A percentile compares a stretch with the other conserved stretches of the same genome.
Evolutionary conservation across 2,329 filamentous ascomycete species (phyloP).

Genomic region (Didymella sp.): DNA sequence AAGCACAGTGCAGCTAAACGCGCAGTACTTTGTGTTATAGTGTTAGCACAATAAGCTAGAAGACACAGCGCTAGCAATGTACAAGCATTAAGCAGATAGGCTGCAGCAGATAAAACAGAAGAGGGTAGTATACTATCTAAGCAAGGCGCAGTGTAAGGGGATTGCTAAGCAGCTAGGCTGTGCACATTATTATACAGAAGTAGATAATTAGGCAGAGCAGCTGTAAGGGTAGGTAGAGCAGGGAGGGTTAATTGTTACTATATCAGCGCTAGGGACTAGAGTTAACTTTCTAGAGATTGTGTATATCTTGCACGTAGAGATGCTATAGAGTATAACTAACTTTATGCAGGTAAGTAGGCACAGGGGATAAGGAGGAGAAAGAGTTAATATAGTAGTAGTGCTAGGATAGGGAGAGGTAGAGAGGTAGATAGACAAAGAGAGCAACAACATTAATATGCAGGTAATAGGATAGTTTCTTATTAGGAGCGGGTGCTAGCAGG

Average conservation of each 20-base stretch:
- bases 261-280: too few species aligned
- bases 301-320: conserved; percentile 18
- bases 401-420: conserved; percentile 6
- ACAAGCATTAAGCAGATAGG: neutral
- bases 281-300: conserved; percentile 28
- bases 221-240: conserved; percentile 18
- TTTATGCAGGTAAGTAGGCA: conserved; percentile 17
- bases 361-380: conserved; percentile 5
- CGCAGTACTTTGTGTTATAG: conserved; percentile 21
- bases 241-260: conserved; percentile 28
- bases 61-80: conserved; percentile 5
- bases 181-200: conserved; percentile 21
- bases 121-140: conserved; percentile 25
- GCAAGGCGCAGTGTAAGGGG: conserved; percentile 17
- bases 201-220: conserved; percentile 11
- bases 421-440: neutral
- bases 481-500: conserved; percentile 1
- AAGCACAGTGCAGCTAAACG: conserved; percentile 17
- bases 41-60: conserved; percentile 1
- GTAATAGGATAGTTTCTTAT: conserved; percentile 3
- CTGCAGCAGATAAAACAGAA: conserved; percentile 16
- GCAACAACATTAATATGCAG: conserved; percentile 1
- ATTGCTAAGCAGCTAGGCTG: conserved; percentile 18
- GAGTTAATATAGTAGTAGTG: conserved; percentile 10
- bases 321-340: conserved; percentile 22